These are phyloP conservation scores for Trichomonas tenax DNA, from an alignment of 208 protist genomes.

Conservation along the genomic window DNA sequence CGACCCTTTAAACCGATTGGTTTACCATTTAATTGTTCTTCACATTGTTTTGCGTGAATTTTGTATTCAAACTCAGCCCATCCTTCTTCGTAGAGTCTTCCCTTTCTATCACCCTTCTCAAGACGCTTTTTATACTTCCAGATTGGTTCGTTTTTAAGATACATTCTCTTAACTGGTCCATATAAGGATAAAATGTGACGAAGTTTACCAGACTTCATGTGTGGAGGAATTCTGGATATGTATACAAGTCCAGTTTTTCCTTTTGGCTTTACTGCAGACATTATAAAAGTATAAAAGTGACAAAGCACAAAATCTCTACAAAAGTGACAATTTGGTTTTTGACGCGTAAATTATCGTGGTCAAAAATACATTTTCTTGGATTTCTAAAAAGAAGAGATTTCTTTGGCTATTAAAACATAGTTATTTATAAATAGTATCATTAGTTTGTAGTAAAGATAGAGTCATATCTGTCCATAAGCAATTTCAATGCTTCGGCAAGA, in stretches of 20 bases:
- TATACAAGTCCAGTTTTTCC: not conserved
- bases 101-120: not conserved
- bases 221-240: not conserved
- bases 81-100: not conserved
- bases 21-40: not conserved
- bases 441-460: not conserved
- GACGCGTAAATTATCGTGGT: no score
- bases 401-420: no score
- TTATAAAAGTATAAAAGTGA: not conserved
- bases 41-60: not conserved
- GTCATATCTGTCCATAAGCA: not conserved
- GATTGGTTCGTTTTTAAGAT: not conserved
- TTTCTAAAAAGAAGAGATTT: no score
- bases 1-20: not conserved
- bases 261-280: not conserved
- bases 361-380: no score
- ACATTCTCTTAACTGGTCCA: not conserved
- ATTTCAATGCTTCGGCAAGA: not conserved
- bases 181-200: not conserved
- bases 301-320: not conserved
- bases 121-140: constrained; percentile 4
- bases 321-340: not conserved
- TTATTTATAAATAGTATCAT: no score
- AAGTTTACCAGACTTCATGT: not conserved
- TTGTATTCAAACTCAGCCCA: constrained; percentile 1